Evolutionary conservation across 208 protist species (phyloP).

Genomic region (Leishmania tropica): DNA sequence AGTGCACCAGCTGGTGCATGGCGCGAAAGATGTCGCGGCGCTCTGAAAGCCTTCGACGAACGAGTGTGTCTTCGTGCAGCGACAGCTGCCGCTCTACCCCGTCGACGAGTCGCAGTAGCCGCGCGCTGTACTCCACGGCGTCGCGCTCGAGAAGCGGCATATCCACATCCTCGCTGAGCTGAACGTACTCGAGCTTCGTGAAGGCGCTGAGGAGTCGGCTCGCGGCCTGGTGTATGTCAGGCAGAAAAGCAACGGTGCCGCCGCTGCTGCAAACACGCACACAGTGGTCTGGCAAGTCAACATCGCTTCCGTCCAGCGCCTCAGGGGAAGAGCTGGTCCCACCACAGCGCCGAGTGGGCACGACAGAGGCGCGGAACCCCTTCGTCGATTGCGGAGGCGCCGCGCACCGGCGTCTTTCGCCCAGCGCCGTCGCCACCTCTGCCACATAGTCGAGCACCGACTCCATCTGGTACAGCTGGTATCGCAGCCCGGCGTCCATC

Average conservation of each 20-base stretch:
- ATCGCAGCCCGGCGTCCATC: conserved; percentile 3
- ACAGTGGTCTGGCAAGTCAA: neutral
- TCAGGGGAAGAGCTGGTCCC: neutral
- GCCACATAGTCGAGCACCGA: conserved; percentile 66
- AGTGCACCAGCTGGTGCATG: conserved; percentile 40
- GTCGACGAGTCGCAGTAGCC: conserved; percentile 46
- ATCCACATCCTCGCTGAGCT: conserved; percentile 40
- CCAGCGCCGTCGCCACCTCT: conserved; percentile 42
- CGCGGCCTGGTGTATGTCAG: conserved; percentile 44
- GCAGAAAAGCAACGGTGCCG: conserved; percentile 43
- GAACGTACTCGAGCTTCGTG: conserved; percentile 64
- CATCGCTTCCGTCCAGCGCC: neutral
- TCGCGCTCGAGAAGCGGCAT: conserved; percentile 52
- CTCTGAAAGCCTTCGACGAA: conserved; percentile 45
- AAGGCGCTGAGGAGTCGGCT: conserved; percentile 54
- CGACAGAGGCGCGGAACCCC: conserved; percentile 48
- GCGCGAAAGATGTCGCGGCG: conserved; percentile 37
- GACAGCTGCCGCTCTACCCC: conserved; percentile 61
- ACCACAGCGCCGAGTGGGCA: conserved; percentile 31
- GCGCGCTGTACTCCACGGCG: conserved; percentile 30
- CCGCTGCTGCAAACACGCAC: neutral
- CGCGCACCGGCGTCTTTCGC: conserved; percentile 45
- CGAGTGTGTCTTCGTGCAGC: conserved; percentile 42
- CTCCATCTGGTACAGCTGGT: conserved; percentile 55
- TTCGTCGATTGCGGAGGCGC: conserved; percentile 52